Evolutionary conservation across 352 stramenopile genomes (phyloP).

Genomic region (Globisporangium ultimum): DNA sequence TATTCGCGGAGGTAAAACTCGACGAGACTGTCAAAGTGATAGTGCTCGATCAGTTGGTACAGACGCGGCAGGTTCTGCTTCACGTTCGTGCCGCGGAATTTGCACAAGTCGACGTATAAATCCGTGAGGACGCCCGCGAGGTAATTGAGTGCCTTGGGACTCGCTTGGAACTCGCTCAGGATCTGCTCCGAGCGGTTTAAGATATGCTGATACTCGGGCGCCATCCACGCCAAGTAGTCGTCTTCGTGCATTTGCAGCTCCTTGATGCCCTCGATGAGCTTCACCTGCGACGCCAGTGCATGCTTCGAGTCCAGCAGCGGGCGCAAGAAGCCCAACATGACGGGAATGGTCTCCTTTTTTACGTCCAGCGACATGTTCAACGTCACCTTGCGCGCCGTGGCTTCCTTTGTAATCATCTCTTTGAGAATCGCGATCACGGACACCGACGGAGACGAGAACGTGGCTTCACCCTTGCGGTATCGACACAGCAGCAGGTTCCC

Average conservation of each 20-base stretch:
- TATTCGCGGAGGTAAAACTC: conserved; percentile 75
- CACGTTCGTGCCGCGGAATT: conserved; percentile 76
- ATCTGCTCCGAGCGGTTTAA: conserved; percentile 64
- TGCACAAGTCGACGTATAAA: conserved; percentile 83
- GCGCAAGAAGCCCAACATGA: conserved; percentile 65
- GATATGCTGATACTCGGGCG: conserved; percentile 78
- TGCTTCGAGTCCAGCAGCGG: conserved; percentile 70
- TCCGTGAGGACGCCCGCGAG: conserved; percentile 78
- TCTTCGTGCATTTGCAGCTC: conserved; percentile 82
- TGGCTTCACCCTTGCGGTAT: conserved; percentile 71
- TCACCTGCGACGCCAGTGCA: conserved; percentile 66
- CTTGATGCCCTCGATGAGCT: conserved; percentile 83
- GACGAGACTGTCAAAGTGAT: conserved; percentile 73
- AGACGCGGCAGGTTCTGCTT: conserved; percentile 69
- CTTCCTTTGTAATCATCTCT: conserved; percentile 83
- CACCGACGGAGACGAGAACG: conserved; percentile 72
- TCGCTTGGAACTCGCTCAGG: conserved; percentile 65
- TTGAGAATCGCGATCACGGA: conserved; percentile 85
- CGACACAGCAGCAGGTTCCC: conserved; percentile 69
- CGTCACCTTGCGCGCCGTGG: conserved; percentile 70
- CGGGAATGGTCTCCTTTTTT: conserved; percentile 70
- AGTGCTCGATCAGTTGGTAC: conserved; percentile 79
- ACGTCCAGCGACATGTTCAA: conserved; percentile 81
- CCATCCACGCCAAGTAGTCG: conserved; percentile 69
- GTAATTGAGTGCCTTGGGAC: conserved; percentile 72